These are phyloP conservation scores for Aureobasidium sp. DNA, from an alignment of 2,329 filamentous ascomycete genomes.

Conservation along the genomic window DNA sequence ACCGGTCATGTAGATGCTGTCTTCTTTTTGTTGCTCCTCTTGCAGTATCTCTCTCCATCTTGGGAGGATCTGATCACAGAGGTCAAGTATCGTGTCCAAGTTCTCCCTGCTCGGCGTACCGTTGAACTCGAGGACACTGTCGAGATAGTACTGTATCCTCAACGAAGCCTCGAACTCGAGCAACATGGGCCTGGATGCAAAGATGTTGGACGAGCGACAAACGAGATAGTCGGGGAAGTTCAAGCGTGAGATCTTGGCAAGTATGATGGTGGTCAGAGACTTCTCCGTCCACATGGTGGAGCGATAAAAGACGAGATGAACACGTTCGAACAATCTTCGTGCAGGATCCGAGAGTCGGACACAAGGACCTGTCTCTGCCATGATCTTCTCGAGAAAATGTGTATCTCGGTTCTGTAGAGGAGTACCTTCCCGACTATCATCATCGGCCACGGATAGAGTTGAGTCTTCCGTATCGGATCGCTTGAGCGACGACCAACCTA, in stretches of 20 bases:
- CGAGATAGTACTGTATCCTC: conserved; percentile 70
- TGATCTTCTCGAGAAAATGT: conserved; percentile 69
- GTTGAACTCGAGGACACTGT: conserved; percentile 71
- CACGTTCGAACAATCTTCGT: conserved; percentile 79
- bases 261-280: conserved; percentile 85
- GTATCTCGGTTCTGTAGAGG: conserved; percentile 55
- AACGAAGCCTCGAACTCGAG: conserved; percentile 86
- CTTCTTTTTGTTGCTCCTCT: conserved; percentile 72
- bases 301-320: conserved; percentile 91
- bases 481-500: conserved; percentile 60
- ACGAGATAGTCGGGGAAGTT: conserved; percentile 90
- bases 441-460: conserved; percentile 34
- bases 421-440: conserved; percentile 30
- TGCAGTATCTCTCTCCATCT: conserved; percentile 67
- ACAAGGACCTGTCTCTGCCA: conserved; percentile 69
- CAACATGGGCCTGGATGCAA: conserved; percentile 62
- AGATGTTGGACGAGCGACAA: conserved; percentile 82
- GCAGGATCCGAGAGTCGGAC: conserved; percentile 66
- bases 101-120: conserved; percentile 58
- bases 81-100: conserved; percentile 57
- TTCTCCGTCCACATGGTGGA: conserved; percentile 98
- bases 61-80: conserved; percentile 66
- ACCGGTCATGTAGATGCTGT: conserved; percentile 65
- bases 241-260: conserved; percentile 77
- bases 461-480: conserved; percentile 54